These are phyloP conservation scores for Fusarium verticillioides DNA, from an alignment of 2,329 filamentous ascomycete genomes.

Conservation along the genomic window DNA sequence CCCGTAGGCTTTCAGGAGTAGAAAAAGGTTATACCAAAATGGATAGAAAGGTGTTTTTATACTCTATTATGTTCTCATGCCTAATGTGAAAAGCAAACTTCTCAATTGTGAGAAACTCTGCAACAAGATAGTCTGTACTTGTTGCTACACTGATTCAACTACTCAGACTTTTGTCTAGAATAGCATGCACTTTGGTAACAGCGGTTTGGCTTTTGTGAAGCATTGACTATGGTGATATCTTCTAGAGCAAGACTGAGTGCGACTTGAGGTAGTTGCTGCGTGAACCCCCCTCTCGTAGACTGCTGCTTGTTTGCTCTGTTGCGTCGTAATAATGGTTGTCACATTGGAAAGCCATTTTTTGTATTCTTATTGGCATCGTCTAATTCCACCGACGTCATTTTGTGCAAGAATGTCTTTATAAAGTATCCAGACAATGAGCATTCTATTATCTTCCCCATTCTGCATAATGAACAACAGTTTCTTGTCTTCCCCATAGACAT, in stretches of 20 bases:
- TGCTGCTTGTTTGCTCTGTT: background rate
- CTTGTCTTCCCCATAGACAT: background rate
- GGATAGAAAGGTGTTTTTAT: constrained; percentile 44
- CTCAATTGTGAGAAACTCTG: background rate
- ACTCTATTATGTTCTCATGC: background rate
- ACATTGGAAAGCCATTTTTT: background rate
- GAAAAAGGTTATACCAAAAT: constrained; percentile 47
- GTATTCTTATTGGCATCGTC: background rate
- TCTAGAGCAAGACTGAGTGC: background rate
- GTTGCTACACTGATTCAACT: background rate
- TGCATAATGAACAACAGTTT: background rate
- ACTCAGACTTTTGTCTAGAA: background rate
- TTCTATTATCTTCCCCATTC: background rate
- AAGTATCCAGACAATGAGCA: background rate
- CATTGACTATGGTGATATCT: background rate
- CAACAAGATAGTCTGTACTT: background rate
- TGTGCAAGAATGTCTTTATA: background rate
- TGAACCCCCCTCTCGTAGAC: background rate
- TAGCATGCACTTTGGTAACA: background rate
- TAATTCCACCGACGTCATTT: background rate
- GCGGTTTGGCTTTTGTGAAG: background rate
- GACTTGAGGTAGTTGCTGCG: background rate
- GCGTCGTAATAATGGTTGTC: background rate
- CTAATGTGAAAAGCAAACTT: background rate
- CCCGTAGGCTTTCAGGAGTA: constrained; percentile 43